phyloP scores from a whole-genome alignment of 225 moss, liverwort and hornwort species.

The Marchantia polymorpha region DNA sequence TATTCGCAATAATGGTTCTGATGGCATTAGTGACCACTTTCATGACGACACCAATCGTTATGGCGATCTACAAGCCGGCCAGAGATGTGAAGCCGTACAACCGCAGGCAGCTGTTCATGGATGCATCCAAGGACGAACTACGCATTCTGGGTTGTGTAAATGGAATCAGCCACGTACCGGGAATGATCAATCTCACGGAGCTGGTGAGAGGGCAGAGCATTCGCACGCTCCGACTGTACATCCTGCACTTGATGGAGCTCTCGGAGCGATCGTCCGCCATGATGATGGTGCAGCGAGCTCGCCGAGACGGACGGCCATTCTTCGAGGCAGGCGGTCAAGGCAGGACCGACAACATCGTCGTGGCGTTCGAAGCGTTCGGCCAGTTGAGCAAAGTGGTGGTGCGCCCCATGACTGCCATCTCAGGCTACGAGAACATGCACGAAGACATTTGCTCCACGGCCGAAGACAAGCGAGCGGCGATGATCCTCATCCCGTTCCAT shows the following conservation, averaged over 20 bases:
- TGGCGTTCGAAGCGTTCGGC: slow-evolving; percentile 48
- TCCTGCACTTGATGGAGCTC: slow-evolving; percentile 78
- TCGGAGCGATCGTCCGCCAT: slow-evolving; percentile 66
- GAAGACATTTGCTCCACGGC: slow-evolving; percentile 81
- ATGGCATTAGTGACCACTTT: slow-evolving; percentile 89
- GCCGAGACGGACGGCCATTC: slow-evolving; percentile 39
- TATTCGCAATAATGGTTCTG: slow-evolving; percentile 86
- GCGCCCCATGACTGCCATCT: slow-evolving; percentile 83
- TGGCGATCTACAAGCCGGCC: slow-evolving; percentile 77
- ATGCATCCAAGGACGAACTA: slow-evolving; percentile 59
- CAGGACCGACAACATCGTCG: slow-evolving; percentile 41
- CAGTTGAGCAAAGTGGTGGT: slow-evolving; percentile 44
- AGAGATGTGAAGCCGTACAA: slow-evolving; percentile 66
- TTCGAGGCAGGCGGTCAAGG: slow-evolving; percentile 32
- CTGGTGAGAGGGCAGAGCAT: slow-evolving; percentile 59
- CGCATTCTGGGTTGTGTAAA: slow-evolving; percentile 78
- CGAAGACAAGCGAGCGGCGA: slow-evolving; percentile 63
- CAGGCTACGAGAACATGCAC: slow-evolving; percentile 78
- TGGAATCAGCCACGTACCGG: slow-evolving; percentile 70
- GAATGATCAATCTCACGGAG: slow-evolving; percentile 74
- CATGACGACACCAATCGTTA: slow-evolving; percentile 84
- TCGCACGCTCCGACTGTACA: slow-evolving; percentile 67
- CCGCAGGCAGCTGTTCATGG: slow-evolving; percentile 58
- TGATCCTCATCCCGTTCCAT: slow-evolving; percentile 83
- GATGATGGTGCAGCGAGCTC: slow-evolving; percentile 40